Conservation (phyloP, 2,329 filamentous ascomycete genomes). For the Cordyceps sp. region DNA sequence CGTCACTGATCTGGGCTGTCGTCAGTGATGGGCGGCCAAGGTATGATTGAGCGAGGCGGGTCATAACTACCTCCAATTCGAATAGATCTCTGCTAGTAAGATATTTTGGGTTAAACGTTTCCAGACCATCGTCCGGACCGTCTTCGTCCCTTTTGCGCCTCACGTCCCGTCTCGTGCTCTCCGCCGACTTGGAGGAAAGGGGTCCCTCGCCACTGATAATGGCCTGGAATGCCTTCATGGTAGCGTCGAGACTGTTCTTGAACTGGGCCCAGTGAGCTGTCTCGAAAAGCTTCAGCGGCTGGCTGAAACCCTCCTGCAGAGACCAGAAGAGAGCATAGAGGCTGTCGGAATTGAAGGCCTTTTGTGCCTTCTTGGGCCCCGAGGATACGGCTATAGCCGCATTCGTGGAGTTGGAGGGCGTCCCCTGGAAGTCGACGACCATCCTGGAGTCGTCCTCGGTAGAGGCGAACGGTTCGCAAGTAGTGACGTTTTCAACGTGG, state of each 20-base stretch:
- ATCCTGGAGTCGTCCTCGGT: constrained; percentile 25
- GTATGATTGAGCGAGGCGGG: neutral
- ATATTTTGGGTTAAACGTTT: constrained; percentile 84
- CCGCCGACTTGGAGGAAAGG: constrained; percentile 31
- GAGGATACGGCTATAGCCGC: constrained; percentile 24
- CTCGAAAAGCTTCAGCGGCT: constrained; percentile 72
- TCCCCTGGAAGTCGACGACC: constrained; percentile 44
- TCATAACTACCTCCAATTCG: constrained; percentile 58
- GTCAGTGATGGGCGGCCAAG: neutral
- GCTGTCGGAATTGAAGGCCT: constrained; percentile 45
- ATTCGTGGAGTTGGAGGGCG: constrained; percentile 14
- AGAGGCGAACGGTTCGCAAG: constrained; percentile 39
- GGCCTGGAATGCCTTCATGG: constrained; percentile 35
- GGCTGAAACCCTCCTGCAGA: constrained; percentile 79
- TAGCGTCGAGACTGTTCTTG: constrained; percentile 57
- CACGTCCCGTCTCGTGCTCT: constrained; percentile 45
- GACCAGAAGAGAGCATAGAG: constrained; percentile 93
- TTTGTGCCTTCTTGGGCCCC: constrained; percentile 28
- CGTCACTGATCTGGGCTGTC: constrained; percentile 57
- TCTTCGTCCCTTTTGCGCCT: constrained; percentile 53
- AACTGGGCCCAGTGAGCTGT: constrained; percentile 59
- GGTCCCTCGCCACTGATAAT: constrained; percentile 31
- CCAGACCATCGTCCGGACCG: constrained; percentile 30
- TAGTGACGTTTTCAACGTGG: constrained; percentile 86
- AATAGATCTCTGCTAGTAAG: constrained; percentile 95